phyloP scores from a whole-genome alignment of 257 asterid genomes.

The Solanum piurae region DNA sequence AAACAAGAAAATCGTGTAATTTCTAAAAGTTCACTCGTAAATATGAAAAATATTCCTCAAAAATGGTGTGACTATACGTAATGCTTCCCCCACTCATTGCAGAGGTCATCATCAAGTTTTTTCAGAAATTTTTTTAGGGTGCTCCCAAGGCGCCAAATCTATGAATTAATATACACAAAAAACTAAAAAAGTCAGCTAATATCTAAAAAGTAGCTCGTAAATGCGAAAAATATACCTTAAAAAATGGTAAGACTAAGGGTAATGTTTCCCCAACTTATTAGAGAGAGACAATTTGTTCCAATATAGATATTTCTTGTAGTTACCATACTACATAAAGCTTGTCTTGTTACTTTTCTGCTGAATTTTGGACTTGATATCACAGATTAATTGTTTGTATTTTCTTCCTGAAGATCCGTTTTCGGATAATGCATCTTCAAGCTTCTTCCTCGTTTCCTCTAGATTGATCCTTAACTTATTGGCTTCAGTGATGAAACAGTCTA shows the following conservation, averaged over 20 bases:
- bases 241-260: rapidly evolving
- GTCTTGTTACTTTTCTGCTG: background rate
- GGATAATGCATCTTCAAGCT: background rate
- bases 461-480: background rate
- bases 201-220: no score
- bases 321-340: background rate
- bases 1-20: no score
- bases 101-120: rapidly evolving
- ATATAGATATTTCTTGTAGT: background rate
- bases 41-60: no score
- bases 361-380: background rate
- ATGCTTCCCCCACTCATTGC: rapidly evolving
- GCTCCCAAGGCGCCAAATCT: rapidly evolving
- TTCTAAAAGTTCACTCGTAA: no score
- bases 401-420: background rate
- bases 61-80: no score
- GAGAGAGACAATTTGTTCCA: background rate
- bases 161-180: background rate
- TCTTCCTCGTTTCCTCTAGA: background rate
- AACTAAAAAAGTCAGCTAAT: rapidly evolving
- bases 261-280: background rate
- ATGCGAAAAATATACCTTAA: no score
- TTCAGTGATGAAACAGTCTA: background rate
- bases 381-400: background rate
- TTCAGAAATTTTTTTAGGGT: rapidly evolving